These are phyloP conservation scores for Plasmodium adleri DNA, from an alignment of 169 alveolate genomes.

Conservation along the genomic window DNA sequence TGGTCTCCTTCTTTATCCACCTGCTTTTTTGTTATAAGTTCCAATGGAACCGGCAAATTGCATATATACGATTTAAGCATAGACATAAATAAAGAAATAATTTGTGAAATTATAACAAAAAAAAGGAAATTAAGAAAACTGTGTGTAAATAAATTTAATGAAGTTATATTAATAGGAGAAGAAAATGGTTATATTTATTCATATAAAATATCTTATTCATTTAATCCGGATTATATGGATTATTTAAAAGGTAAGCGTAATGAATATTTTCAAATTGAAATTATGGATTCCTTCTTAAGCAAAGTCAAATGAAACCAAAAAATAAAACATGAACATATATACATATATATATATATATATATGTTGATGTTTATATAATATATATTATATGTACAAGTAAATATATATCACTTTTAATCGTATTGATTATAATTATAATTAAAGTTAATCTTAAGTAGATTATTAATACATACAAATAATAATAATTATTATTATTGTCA, in stretches of 20 bases:
- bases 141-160: conserved; percentile 46
- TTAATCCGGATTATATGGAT: conserved; percentile 51
- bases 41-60: conserved; percentile 32
- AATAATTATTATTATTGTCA: no score
- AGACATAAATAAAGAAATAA: conserved; percentile 59
- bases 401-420: no score
- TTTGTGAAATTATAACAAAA: conserved; percentile 32
- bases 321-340: neutral
- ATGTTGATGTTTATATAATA: neutral
- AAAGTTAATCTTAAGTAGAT: no score
- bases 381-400: neutral
- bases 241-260: conserved; percentile 47
- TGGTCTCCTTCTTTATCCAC: conserved; percentile 70
- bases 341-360: neutral
- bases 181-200: conserved; percentile 51
- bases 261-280: conserved; percentile 31
- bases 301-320: conserved; percentile 12
- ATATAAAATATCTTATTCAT: conserved; percentile 50
- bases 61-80: conserved; percentile 57
- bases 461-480: no score
- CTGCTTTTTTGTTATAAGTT: conserved; percentile 58
- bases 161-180: conserved; percentile 65
- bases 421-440: no score
- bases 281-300: conserved; percentile 60
- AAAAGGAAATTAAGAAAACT: conserved; percentile 47